Evolutionary conservation across 2,329 filamentous ascomycete genomes (phyloP).

Genomic region (Pezicula neosporulosa): DNA sequence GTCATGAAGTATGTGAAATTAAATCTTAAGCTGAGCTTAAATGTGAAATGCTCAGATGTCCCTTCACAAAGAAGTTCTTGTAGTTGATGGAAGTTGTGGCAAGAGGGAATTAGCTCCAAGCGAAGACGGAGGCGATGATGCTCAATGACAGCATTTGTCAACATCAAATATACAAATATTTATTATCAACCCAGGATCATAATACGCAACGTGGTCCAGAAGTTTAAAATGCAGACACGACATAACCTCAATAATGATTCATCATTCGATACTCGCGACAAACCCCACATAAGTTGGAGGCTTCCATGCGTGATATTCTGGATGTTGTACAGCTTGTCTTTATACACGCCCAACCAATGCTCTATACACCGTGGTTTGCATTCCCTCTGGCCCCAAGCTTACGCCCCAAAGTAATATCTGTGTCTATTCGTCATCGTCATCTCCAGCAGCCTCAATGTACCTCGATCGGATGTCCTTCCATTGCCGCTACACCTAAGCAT

Average conservation of each 20-base stretch:
- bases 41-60: not conserved
- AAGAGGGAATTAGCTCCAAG: not conserved
- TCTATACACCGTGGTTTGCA: constrained; percentile 3
- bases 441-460: constrained; percentile 73
- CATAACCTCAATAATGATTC: no score
- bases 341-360: constrained; percentile 22
- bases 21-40: no score
- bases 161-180: no score
- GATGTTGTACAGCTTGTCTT: constrained; percentile 19
- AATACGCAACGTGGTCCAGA: no score
- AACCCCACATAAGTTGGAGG: not conserved
- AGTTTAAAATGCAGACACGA: no score
- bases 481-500: constrained; percentile 70
- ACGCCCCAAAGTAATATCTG: not conserved
- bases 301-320: not conserved
- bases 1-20: no score
- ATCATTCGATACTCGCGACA: no score
- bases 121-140: no score
- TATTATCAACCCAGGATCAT: no score
- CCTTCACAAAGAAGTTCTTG: not conserved
- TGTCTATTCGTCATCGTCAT: constrained; percentile 43
- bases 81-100: not conserved
- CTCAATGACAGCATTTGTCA: no score
- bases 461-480: constrained; percentile 98
- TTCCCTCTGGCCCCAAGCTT: constrained; percentile 5